phyloP scores from a whole-genome alignment of 805 yeast genomes.

The Candida fluviatilis region DNA sequence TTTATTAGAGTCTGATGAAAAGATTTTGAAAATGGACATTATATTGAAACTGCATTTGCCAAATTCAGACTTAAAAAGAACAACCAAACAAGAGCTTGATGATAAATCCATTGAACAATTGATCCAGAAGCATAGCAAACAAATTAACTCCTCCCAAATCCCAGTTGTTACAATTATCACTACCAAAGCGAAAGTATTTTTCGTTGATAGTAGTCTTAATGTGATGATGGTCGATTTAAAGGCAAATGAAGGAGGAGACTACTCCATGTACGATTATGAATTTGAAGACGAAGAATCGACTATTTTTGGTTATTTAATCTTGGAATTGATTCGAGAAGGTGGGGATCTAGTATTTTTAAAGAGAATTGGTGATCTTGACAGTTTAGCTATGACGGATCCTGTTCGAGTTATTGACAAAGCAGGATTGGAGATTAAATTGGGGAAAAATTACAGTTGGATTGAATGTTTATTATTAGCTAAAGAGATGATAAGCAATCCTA shows the following conservation, averaged over 20 bases:
- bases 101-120: constrained; percentile 30
- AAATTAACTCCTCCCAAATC: constrained; percentile 16
- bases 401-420: constrained; percentile 27
- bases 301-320: constrained; percentile 57
- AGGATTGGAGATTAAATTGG: constrained; percentile 39
- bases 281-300: constrained; percentile 50
- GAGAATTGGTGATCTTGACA: constrained; percentile 34
- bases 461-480: constrained; percentile 66
- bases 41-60: constrained; percentile 34
- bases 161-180: constrained; percentile 38
- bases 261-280: constrained; percentile 79
- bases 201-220: constrained; percentile 30
- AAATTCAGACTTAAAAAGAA: constrained; percentile 18
- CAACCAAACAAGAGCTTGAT: constrained; percentile 17
- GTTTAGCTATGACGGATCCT: constrained; percentile 17
- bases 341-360: constrained; percentile 52
- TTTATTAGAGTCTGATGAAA: constrained; percentile 29
- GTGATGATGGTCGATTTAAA: constrained; percentile 38
- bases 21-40: constrained; percentile 37
- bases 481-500: constrained; percentile 33
- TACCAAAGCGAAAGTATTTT: constrained; percentile 37
- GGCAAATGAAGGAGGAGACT: constrained; percentile 41
- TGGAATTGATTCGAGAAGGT: constrained; percentile 56
- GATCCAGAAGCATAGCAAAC: constrained; percentile 19
- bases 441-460: constrained; percentile 58